phyloP scores from a whole-genome alignment of 495 filamentous ascomycete species.

The Aspergillus panamensis region DNA sequence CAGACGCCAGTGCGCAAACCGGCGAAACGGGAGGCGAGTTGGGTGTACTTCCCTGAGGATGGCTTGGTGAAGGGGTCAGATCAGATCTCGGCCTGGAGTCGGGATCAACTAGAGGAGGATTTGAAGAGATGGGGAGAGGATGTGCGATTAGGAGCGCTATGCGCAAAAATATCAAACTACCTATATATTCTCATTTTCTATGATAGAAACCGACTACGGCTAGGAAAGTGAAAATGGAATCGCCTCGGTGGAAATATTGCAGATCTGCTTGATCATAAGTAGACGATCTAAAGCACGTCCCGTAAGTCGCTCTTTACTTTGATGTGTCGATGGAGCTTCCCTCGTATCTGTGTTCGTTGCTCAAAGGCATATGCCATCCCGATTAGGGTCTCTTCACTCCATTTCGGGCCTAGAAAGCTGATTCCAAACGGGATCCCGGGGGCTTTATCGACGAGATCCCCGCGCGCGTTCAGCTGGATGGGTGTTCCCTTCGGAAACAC shows the following conservation, averaged over 20 bases:
- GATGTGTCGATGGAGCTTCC: slow-evolving; percentile 46
- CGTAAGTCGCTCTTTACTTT: slow-evolving; percentile 45
- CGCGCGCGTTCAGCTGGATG: slow-evolving; percentile 35
- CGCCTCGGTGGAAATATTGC: no score
- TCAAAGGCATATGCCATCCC: slow-evolving; percentile 68
- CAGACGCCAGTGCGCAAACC: background rate
- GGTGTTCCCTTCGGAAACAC: slow-evolving; percentile 45
- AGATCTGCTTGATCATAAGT: background rate
- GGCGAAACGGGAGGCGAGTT: background rate
- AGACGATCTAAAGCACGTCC: slow-evolving; percentile 28
- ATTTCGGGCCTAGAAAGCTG: slow-evolving; percentile 55
- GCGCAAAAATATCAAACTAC: background rate
- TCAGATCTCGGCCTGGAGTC: background rate
- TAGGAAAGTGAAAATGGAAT: no score
- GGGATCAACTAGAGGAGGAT: background rate
- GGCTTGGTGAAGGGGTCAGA: background rate
- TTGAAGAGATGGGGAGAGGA: background rate
- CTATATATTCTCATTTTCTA: no score
- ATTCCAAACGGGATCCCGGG: slow-evolving; percentile 57
- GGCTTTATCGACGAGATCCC: slow-evolving; percentile 39
- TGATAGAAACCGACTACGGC: no score
- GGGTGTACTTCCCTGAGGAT: background rate
- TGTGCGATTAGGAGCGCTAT: background rate
- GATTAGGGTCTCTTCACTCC: slow-evolving; percentile 56
- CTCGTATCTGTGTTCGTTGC: slow-evolving; percentile 54